Evolutionary conservation across 768 basidiomycete species (phyloP), one percentile per base, ranked within the genome.

Genomic region (Trametopsis cervina): DNA sequence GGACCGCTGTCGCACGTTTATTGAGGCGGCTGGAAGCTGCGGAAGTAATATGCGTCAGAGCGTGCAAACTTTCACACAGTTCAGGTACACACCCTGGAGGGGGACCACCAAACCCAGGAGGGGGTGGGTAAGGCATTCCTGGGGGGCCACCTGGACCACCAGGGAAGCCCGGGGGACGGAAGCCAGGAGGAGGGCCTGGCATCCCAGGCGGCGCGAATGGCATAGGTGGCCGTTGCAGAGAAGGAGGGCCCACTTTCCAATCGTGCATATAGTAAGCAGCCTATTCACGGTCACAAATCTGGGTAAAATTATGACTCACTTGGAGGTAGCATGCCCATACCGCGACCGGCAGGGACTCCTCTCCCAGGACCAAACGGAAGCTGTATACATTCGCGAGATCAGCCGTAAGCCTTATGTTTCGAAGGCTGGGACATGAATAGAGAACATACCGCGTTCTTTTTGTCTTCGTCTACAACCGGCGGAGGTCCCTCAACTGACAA

Each of bases 401-500:
- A 52, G 25, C 3, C 11, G 22, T 44, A 44, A 46, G 45, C 42
- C 23, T n/a, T 49, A 49, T 29, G 38, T 22, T 47, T 23, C 26
- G 26, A 39, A 33, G n/a, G n/a, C n/a, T n/a, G n/a, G n/a, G n/a
- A n/a, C n/a, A n/a, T n/a, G 46, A 23, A n/a, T 36, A 20, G 27
- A 21, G 33, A 22, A 68, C 82, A 64, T 61, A 89, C 85, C 57
- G 68, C 77, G 61, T 80, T 83, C 74, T 88, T 86, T 70, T 88
- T 89, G 63, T 94, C 91, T 22, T 94, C 94, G 48, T 89, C 88
- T 18, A 84, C 82, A 20, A 86, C 77, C 9, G 95, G 93, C 26
- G 95, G 95, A 3, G 94, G 94, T 10, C 94, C 95, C 67, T 96
- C 95, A 15, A 98, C 93, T 47, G 80, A 85, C 57, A 98, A 74